Evolutionary conservation across 495 filamentous ascomycete species (phyloP), one percentile per base, ranked within the genome.

Genomic region (Podospora pseudopauciseta): DNA sequence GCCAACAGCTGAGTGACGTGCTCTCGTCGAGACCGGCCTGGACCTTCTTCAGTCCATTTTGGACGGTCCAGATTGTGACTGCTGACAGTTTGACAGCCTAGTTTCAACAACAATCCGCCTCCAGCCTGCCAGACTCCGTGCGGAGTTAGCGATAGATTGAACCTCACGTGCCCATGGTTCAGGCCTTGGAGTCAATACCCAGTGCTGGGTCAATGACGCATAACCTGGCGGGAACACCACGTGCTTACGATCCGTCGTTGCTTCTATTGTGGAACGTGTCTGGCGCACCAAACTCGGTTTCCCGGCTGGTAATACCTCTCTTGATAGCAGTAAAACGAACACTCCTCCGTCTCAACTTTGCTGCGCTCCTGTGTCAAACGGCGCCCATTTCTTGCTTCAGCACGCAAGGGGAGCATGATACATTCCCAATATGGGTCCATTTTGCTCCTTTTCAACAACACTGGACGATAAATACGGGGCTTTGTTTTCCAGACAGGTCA

Each of bases 21-120:
- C 26, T 61, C 39, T 13, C 5, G 39, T 49, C 2, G 39, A 49
- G 7, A 49, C 13, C 39, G 39, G 39, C 39, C 39, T 18, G 39
- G 39, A 49, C 59, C 59, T 28, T 61, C 27, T 61, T 61, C 59
- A 11, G 59, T 61, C 23, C 32, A 26, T 28, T 61, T 61, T 61
- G 30, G 20, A 61, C 59, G 39, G 39, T 49, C 39, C 5, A 49
- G 39, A 49, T 49, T 49, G 39, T 49, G 39, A 49, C 39, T 49
- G 39, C 39, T 49, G 39, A 49, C 39, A 49, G 9, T 49, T 49
- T 11, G 9, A 3, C 15, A 49, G 39, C 7, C 13, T 49, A 49
- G 39, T 49, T 49, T 11, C 39, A 49, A 9, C 9, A 49, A 32
- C 30, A 16, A 49, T 16, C 39, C 39, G 39, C 2, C 39, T 18